Evolutionary conservation across 2,329 filamentous ascomycete species (phyloP).

Genomic region (Fusarium palustre): DNA sequence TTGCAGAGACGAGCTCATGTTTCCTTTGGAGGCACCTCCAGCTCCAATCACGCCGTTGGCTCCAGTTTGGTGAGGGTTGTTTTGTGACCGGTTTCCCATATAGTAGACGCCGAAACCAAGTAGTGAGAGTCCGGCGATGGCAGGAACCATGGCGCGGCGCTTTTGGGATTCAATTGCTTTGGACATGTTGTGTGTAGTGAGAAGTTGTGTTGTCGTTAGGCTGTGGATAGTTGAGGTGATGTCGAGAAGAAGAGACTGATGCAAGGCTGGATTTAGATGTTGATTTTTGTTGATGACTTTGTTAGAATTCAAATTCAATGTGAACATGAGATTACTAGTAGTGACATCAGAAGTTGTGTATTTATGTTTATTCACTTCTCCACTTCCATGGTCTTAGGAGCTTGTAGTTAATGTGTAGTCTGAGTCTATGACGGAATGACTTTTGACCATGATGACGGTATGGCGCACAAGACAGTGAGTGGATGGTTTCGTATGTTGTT

Average conservation of each 20-base stretch:
- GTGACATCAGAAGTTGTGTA: background rate
- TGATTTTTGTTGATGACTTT: background rate
- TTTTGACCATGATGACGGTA: background rate
- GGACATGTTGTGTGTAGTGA: background rate
- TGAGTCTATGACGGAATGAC: conserved; percentile 12
- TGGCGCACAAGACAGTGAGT: background rate
- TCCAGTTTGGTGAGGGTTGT: background rate
- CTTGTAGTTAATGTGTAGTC: background rate
- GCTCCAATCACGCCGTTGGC: conserved; percentile 9
- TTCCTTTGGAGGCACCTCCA: background rate
- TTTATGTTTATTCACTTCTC: background rate
- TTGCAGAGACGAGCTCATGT: background rate
- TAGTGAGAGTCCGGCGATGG: background rate
- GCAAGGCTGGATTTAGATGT: background rate
- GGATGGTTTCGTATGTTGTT: background rate
- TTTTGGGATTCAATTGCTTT: conserved; percentile 4
- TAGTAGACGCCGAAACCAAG: conserved; percentile 7
- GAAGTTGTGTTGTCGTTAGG: accelerated
- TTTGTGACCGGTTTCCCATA: background rate
- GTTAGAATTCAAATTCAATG: background rate
- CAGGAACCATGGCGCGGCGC: background rate
- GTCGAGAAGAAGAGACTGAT: background rate
- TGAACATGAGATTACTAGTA: no score
- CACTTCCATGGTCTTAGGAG: background rate
- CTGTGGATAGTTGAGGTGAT: background rate